These are phyloP conservation scores for Yarrowia alimentaria DNA, from an alignment of 805 yeast species.

Conservation along the genomic window DNA sequence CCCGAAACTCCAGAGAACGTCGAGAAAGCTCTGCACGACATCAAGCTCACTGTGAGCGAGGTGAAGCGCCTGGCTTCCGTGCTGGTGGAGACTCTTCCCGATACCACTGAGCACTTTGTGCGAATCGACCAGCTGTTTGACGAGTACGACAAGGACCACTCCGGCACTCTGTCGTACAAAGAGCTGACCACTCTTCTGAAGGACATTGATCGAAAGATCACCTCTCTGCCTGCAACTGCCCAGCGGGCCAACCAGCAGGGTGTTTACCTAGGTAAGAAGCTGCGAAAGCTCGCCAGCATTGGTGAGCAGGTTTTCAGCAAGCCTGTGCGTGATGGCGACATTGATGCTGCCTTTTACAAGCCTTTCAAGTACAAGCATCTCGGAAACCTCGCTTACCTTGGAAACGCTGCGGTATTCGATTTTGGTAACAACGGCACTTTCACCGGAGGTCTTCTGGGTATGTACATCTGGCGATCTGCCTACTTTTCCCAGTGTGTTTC, in stretches of 20 bases:
- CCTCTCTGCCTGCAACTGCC: constrained; percentile 71
- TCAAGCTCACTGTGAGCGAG: constrained; percentile 50
- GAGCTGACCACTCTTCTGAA: constrained; percentile 52
- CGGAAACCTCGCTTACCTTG: constrained; percentile 67
- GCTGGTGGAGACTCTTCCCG: constrained; percentile 54
- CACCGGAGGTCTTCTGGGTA: constrained; percentile 66
- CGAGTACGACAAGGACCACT: constrained; percentile 48
- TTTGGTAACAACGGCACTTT: constrained; percentile 58
- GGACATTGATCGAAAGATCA: constrained; percentile 60
- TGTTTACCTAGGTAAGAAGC: constrained; percentile 58
- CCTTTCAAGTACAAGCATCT: constrained; percentile 64
- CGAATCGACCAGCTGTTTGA: constrained; percentile 52
- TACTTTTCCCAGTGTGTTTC: constrained; percentile 69
- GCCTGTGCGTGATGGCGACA: constrained; percentile 46
- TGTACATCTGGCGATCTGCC: constrained; percentile 71
- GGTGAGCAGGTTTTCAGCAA: constrained; percentile 42
- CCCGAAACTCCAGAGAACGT: constrained; percentile 50
- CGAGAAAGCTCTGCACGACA: constrained; percentile 38
- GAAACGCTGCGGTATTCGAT: constrained; percentile 70
- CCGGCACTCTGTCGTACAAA: constrained; percentile 53
- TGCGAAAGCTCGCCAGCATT: constrained; percentile 51
- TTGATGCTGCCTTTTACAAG: constrained; percentile 53
- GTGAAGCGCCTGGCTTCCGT: constrained; percentile 49
- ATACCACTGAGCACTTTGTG: constrained; percentile 55
- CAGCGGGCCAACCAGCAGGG: constrained; percentile 76